Base-by-base conservation (phyloP, 768 basidiomycete genomes). In the Boletus sp. region DNA sequence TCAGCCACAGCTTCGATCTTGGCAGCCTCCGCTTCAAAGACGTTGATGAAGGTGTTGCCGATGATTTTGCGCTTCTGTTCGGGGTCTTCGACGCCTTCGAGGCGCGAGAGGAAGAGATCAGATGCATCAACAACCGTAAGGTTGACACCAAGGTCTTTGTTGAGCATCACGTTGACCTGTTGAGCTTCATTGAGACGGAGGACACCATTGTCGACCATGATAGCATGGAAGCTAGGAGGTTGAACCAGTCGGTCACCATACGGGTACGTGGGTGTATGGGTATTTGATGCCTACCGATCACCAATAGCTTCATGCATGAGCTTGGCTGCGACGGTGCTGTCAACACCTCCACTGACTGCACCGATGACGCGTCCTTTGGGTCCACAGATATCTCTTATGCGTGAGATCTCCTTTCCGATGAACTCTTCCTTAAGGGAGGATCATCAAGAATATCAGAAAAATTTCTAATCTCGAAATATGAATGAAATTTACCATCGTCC, bases 221-320 rank as follows among this genome's bases (percentile, higher is more conserved):
- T 97, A 10, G 95, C 97, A 67, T 96, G 97, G 81, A 99, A 99
- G 57, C 95, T 96, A 32, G 65, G 8, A 7, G 39, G 46, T 10
- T 50, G 45, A 33, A 47, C 28, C 44, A 30, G 44, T 52, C 20
- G 32, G 57, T 37, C 10, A 37, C 37, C 29, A 36, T 54, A 54
- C 32, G 28, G 17, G 9, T 56, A 50, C 9, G 5, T 28, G 14
- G 18, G 44, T 24, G n/a, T 44, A 30, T 1, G 15, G 10, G 28
- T n/a, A 15, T 40, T 18, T 28, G 11, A 62, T 78, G 35, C 62
- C 42, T 67, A 92, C 93, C 96, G 83, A 71, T 98, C 94, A 30
- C 97, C 97, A 65, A 99, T 98, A 29, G 97, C 97, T 77, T 98
- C 95, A 64, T 98, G 95, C 97, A 99, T 99, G 58, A 99, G 81